Conservation (phyloP, 2,329 filamentous ascomycete species). For the Cladosporium sp. region DNA sequence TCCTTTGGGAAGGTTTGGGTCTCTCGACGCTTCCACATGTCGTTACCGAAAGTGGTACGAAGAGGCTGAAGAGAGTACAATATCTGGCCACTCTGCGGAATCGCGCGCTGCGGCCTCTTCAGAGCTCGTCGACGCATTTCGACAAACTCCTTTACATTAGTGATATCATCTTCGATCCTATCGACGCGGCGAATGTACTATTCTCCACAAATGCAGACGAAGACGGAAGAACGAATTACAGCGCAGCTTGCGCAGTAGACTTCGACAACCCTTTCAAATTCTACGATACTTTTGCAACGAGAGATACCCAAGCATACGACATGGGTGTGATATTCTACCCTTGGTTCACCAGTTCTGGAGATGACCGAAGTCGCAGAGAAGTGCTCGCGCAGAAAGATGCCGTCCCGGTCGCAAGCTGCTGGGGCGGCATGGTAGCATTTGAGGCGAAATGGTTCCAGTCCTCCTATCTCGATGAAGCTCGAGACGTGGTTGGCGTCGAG, state of each 20-base stretch:
- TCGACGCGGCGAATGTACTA: conserved; percentile 57
- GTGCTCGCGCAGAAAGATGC: conserved; percentile 59
- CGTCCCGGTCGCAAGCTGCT: conserved; percentile 68
- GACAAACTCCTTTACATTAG: conserved; percentile 74
- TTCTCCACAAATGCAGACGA: conserved; percentile 58
- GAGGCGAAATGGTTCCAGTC: conserved; percentile 57
- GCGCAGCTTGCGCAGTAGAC: conserved; percentile 67
- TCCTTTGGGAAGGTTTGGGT: conserved; percentile 59
- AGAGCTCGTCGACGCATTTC: conserved; percentile 46
- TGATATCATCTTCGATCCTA: conserved; percentile 57
- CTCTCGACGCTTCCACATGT: conserved; percentile 54
- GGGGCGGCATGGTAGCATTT: conserved; percentile 71
- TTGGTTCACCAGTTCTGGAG: conserved; percentile 55
- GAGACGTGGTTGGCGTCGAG: too few relatives aligned
- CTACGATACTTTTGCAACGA: conserved; percentile 70
- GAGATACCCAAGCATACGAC: conserved; percentile 61
- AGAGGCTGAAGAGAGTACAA: conserved; percentile 65
- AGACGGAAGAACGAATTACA: conserved; percentile 51
- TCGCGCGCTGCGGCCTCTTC: conserved; percentile 61
- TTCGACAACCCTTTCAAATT: conserved; percentile 64
- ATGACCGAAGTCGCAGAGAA: conserved; percentile 54
- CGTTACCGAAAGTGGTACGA: conserved; percentile 57
- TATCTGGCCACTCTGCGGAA: conserved; percentile 72
- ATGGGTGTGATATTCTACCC: conserved; percentile 65
- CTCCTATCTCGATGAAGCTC: background rate